Percentiles rank a stretch among this genome's conserved stretches.
Evolutionary conservation across 768 basidiomycete genomes (phyloP).

Genomic region (Gymnopilus junonius): DNA sequence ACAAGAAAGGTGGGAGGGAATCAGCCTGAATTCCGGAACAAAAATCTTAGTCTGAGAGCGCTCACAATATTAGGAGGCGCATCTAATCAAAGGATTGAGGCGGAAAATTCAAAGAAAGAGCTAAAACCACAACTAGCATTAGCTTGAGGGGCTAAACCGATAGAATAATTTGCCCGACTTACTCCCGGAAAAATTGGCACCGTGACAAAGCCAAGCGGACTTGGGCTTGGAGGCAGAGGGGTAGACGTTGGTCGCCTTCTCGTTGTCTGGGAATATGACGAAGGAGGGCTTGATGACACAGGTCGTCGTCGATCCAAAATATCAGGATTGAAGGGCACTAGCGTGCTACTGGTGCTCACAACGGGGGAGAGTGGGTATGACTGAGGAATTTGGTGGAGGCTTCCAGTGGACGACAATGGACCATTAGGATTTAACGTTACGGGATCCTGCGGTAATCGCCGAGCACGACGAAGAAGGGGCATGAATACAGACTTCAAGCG

Average conservation of each 20-base stretch:
- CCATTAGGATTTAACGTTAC: background rate
- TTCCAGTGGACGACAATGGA: background rate
- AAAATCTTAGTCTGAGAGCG: too few relatives aligned
- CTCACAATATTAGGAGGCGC: too few relatives aligned
- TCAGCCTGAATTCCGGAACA: too few relatives aligned
- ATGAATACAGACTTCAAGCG: conserved; percentile 8
- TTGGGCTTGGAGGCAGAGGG: background rate
- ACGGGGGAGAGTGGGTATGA: background rate
- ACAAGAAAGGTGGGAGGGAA: too few relatives aligned
- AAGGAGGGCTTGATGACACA: background rate
- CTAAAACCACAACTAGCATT: background rate
- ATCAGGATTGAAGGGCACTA: background rate
- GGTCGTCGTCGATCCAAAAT: background rate
- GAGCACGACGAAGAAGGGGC: conserved; percentile 1
- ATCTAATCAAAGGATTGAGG: too few relatives aligned
- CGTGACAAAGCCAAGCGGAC: background rate
- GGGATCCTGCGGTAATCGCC: background rate
- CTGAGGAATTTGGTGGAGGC: background rate
- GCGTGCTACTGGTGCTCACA: conserved; percentile 6
- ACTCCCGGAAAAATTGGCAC: background rate
- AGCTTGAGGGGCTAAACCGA: background rate
- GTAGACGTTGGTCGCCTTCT: background rate
- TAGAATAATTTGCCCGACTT: background rate
- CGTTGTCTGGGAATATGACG: background rate
- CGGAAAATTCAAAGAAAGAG: background rate